Evolutionary conservation across 2,329 filamentous ascomycete genomes (phyloP).

Genomic region (Hymenotorrendiella dingleyae): DNA sequence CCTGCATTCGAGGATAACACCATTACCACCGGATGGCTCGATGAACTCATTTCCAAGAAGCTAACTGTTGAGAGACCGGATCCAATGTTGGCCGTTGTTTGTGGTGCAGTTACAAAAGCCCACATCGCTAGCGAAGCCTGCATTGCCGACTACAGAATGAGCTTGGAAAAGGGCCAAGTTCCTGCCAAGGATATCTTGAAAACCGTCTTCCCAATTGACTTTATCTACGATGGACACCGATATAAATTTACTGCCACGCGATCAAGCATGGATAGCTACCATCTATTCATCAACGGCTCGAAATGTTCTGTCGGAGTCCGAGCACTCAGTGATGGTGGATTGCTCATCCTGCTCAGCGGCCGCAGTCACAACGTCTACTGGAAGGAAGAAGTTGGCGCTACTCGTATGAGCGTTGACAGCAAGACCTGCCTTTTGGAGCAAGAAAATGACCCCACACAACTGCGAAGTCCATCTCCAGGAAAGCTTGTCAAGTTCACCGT

Average conservation of each 20-base stretch:
- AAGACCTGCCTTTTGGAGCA: slow-evolving; percentile 98
- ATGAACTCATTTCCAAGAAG: slow-evolving; percentile 97
- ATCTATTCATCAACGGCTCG: slow-evolving; percentile 97
- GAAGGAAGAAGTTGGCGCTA: slow-evolving; percentile 97
- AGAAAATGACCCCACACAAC: slow-evolving; percentile 97
- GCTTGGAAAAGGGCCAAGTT: slow-evolving; percentile 95
- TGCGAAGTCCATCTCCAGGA: slow-evolving; percentile 88
- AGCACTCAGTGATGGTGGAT: slow-evolving; percentile 86
- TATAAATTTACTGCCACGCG: slow-evolving; percentile 98
- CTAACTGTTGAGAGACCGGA: slow-evolving; percentile 94
- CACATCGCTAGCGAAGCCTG: slow-evolving; percentile 90
- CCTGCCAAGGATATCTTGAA: slow-evolving; percentile 94
- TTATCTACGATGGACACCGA: slow-evolving; percentile 93
- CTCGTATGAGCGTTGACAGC: slow-evolving; percentile 90
- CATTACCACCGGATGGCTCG: slow-evolving; percentile 97
- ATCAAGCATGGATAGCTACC: slow-evolving; percentile 89
- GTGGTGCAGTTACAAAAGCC: slow-evolving; percentile 90
- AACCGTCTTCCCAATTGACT: slow-evolving; percentile 95
- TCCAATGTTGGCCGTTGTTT: slow-evolving; percentile 87
- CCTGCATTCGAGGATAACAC: slow-evolving; percentile 98
- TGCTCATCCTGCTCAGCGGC: slow-evolving; percentile 83
- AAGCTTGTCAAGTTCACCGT: slow-evolving; percentile 98
- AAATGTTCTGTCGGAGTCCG: slow-evolving; percentile 92
- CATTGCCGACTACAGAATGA: slow-evolving; percentile 77
- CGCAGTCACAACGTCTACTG: slow-evolving; percentile 98